Evolutionary conservation across 495 filamentous ascomycete genomes (phyloP), one percentile per base, ranked within the genome.

Genomic region (Oidiodendron maius): DNA sequence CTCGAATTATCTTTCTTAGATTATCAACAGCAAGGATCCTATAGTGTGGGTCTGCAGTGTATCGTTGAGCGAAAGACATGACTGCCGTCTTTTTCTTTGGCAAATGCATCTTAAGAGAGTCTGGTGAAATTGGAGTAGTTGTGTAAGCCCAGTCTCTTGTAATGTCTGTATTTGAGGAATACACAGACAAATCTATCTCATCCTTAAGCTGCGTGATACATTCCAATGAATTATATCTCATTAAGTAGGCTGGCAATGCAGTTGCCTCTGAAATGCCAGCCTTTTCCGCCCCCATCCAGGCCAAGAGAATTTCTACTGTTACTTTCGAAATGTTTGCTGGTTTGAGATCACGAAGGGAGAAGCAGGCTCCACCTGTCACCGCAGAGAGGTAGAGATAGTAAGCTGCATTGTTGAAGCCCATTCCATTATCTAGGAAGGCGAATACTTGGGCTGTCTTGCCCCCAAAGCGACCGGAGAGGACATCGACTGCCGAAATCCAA

Each of bases 271-370:
- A 32, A 6, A 48, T 36, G 10, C 61, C 57, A 0, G 62, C 48
- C 28, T 67, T 63, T 50, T 69, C 66, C 10, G 63, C 67, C 11
- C 71, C 70, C 68, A 74, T 73, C 71, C 72, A 74, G 1, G 65
- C 59, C 26, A 74, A 42, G 6, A 74, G 59, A 1, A 73, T 30
- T 15, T 63, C 60, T 1, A 76, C 57, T 0, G 72, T 71, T 21
- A 70, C 35, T 45, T 66, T 60, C 11, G 69, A 66, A 30, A 74
- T 73, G 32, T 34, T 56, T 4, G 51, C 44, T 3, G 64, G 43
- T 5, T 24, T 46, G 0, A 48, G 44, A 18, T 50, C 39, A 2
- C 32, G 24, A 4, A 74, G 40, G 6, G 48, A 45, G 13, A 74
- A 41, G 45, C 66, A 70, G 5, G 57, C 55, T 2, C 71, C 72